phyloP scores from a whole-genome alignment of 345 rosid species.

The Rhizophora mangle region DNA sequence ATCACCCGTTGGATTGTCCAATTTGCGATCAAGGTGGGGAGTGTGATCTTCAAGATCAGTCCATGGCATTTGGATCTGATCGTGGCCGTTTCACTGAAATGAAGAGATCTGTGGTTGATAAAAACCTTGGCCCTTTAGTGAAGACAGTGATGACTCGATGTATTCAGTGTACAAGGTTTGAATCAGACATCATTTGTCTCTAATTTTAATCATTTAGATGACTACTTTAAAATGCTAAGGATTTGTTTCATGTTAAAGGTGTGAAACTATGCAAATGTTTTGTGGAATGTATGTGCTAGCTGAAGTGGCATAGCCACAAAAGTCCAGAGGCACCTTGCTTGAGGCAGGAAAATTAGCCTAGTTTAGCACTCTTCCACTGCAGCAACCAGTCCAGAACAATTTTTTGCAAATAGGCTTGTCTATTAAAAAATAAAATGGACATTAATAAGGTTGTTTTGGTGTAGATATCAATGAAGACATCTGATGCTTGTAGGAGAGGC shows the following conservation, averaged over 20 bases:
- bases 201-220: background rate
- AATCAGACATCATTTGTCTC: background rate
- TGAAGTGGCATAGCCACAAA: no score
- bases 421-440: no score
- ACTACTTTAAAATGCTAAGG: background rate
- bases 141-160: conserved; percentile 99
- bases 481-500: no score
- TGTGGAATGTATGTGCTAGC: no score
- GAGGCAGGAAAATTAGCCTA: no score
- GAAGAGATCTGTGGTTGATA: conserved; percentile 97
- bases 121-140: conserved; percentile 96
- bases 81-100: conserved; percentile 95
- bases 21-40: conserved; percentile 99
- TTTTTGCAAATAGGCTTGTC: no score
- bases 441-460: no score
- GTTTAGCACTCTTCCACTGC: no score
- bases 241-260: background rate
- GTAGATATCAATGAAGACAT: no score
- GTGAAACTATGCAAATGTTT: background rate
- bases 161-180: conserved; percentile 94
- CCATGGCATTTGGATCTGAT: conserved; percentile 99
- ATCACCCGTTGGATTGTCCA: conserved; percentile 96
- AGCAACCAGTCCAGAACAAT: no score
- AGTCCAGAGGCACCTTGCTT: no score
- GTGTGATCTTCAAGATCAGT: conserved; percentile 98